Conservation (phyloP, 2,329 filamentous ascomycete species). For the Ophiostoma tasmaniense region DNA sequence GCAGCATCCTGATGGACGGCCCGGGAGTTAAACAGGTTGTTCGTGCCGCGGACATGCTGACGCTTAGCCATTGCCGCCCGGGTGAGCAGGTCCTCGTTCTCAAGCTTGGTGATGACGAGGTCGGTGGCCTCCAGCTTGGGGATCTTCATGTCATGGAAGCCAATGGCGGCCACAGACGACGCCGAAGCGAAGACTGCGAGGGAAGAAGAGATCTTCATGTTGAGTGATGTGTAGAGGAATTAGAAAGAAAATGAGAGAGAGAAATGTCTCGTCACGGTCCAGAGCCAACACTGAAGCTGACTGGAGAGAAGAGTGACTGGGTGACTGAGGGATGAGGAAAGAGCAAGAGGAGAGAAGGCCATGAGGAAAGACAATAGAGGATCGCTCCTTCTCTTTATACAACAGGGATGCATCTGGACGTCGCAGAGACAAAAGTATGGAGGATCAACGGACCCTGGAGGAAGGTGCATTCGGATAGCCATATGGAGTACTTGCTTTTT, state of each 20-base stretch:
- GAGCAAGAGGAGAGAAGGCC: not conserved
- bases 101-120: not conserved
- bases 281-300: not conserved
- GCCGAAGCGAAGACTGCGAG: constrained; percentile 11
- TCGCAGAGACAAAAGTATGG: not conserved
- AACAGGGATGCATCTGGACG: constrained; percentile 2
- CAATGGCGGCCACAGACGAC: constrained; percentile 7
- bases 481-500: not conserved
- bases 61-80: not conserved
- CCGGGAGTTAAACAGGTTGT: constrained; percentile 10
- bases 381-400: not conserved
- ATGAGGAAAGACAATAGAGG: not conserved
- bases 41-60: constrained; percentile 12
- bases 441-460: not conserved
- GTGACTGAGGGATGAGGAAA: not conserved
- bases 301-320: not conserved
- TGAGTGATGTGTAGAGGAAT: not conserved
- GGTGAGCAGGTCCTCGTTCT: not conserved
- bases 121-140: constrained; percentile 1
- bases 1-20: not conserved
- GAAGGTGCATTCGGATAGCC: not conserved
- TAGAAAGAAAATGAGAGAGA: not conserved
- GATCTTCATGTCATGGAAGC: constrained; percentile 12
- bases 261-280: not conserved
- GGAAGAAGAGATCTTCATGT: constrained; percentile 9